phyloP scores from a whole-genome alignment of 352 stramenopile species.

The Globisporangium acanthophoron region DNA sequence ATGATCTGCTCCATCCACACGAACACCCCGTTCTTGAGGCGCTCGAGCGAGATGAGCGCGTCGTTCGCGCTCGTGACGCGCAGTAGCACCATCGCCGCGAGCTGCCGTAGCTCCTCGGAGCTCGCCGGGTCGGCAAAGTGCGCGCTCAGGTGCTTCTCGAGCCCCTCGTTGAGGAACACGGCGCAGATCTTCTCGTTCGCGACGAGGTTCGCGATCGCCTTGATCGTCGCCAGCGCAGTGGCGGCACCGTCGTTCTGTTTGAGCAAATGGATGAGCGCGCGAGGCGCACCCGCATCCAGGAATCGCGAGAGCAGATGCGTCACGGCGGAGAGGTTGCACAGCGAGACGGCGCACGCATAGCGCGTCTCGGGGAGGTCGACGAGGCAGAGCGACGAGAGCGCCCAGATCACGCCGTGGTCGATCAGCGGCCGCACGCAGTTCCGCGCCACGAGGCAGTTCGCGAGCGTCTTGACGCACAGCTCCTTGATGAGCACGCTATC shows the following conservation, averaged over 20 bases:
- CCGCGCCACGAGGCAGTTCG: conserved; percentile 70
- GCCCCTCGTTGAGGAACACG: conserved; percentile 63
- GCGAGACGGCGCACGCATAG: conserved; percentile 56
- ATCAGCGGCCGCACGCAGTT: conserved; percentile 58
- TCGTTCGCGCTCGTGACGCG: conserved; percentile 70
- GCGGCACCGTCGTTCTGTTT: conserved; percentile 28
- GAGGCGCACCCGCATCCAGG: conserved; percentile 56
- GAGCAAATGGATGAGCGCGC: conserved; percentile 56
- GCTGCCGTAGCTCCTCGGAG: conserved; percentile 48
- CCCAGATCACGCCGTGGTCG: conserved; percentile 75
- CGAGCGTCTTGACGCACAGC: conserved; percentile 65
- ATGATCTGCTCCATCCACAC: conserved; percentile 83
- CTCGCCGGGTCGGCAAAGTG: conserved; percentile 44
- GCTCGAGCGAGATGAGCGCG: conserved; percentile 57
- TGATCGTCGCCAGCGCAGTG: conserved; percentile 54
- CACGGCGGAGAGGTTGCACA: conserved; percentile 69
- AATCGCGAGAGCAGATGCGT: conserved; percentile 58
- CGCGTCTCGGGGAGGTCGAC: conserved; percentile 51
- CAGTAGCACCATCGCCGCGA: conserved; percentile 66
- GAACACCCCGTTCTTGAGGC: conserved; percentile 52
- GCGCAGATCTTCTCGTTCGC: conserved; percentile 73
- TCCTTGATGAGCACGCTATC: conserved; percentile 60
- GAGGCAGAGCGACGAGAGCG: conserved; percentile 54
- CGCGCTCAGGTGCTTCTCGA: conserved; percentile 53
- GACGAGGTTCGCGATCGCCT: conserved; percentile 73